Base-by-base conservation (phyloP, 495 filamentous ascomycete species). In the Cudoniella acicularis region DNA sequence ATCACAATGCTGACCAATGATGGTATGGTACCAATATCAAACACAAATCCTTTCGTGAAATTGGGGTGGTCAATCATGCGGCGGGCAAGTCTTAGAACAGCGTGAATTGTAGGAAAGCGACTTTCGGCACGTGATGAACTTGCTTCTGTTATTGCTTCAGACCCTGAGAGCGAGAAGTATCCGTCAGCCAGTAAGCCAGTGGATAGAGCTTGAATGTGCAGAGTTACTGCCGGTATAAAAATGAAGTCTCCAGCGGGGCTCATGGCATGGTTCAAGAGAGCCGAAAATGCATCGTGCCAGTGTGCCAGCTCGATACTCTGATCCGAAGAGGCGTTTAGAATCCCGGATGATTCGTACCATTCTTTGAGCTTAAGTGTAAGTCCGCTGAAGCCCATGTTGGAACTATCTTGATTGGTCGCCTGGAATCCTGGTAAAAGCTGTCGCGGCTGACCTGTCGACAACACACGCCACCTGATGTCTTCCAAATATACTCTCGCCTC, bases 401-500 rank as follows among this genome's bases (percentile, higher is more conserved):
- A 49, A 23, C 1, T 23, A 20, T 17, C n/a, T 3, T 43, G 21
- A 18, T 17, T 23, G 6, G 36, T 24, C 9, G 36, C 20, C 48
- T 47, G 52, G 9, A 54, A 24, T 0, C 11, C 9, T 10, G 26
- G 10, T 21, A 55, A 18, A 2, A 26, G 22, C 20, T 26, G n/a
- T 23, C 42, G 36, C 10, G 53, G 21, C 17, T 57, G 40, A 4
- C 21, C n/a, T 11, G 52, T 24, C 0, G 62, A 52, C 25, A 60
- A 43, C 9, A 51, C 48, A 18, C 62, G 47, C 57, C 54, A 64
- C 24, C 36, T 50, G 11, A 65, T 61, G 52, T 62, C 59, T 43
- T 65, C 63, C 0, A 65, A 47, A 24, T 62, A 62, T 21, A 17
- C 53, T 52, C 63, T 61, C 17, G 63, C 63, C 49, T 65, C 63